Percentiles rank a stretch among this genome's conserved stretches.
phyloP scores from a whole-genome alignment of 208 protist species.

The Acanthamoeba triangularis region DNA sequence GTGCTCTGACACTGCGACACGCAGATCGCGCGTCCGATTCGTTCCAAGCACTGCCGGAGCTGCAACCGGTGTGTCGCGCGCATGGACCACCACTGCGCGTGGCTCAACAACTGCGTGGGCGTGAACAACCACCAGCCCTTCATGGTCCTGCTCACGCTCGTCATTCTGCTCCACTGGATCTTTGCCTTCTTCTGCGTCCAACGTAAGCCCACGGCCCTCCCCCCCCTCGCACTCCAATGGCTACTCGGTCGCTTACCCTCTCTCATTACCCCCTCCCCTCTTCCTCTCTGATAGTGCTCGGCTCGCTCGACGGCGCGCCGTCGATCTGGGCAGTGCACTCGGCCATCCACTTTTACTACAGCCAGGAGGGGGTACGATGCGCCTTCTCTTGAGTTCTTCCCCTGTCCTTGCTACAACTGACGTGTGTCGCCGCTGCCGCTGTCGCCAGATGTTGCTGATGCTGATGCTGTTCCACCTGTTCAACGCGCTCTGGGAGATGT shows the following conservation, averaged over 20 bases:
- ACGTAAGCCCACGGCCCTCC: neutral
- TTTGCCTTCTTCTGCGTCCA: constrained; percentile 52
- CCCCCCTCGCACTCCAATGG: neutral
- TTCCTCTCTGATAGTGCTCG: neutral
- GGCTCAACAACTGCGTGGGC: constrained; percentile 98
- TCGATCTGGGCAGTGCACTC: neutral
- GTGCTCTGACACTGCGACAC: constrained; percentile 92
- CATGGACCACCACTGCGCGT: constrained; percentile 98
- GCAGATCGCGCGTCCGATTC: constrained; percentile 89
- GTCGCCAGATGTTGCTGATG: neutral
- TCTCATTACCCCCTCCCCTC: neutral
- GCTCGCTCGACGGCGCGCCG: neutral
- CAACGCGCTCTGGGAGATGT: constrained; percentile 34
- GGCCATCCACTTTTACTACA: constrained; percentile 43
- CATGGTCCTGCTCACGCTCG: constrained; percentile 93
- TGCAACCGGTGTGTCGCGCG: constrained; percentile 96
- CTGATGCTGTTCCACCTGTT: constrained; percentile 53
- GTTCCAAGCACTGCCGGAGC: constrained; percentile 96
- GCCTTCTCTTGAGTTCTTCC: neutral
- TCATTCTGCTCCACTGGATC: constrained; percentile 89
- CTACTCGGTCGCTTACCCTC: neutral
- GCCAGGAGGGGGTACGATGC: neutral
- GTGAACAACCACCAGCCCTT: constrained; percentile 94
- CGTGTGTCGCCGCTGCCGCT: neutral
- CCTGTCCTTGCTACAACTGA: neutral